Evolutionary conservation across 2,329 filamentous ascomycete species (phyloP).

Genomic region (Hymenoscyphus repandus): DNA sequence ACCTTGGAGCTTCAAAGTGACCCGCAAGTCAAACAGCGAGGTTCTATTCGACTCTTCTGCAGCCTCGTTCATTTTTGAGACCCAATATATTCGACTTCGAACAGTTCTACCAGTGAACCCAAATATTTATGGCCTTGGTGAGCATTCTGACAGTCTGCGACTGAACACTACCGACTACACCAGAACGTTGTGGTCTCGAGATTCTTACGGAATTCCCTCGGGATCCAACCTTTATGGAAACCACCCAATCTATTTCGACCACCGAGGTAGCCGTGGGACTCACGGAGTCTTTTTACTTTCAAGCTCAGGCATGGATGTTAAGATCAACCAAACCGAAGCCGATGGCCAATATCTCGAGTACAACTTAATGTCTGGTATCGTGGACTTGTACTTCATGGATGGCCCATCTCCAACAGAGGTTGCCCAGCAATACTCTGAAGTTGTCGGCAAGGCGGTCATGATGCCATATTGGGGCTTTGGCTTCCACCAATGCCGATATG

Average conservation of each 20-base stretch:
- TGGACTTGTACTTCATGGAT: slow-evolving; percentile 66
- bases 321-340: slow-evolving; percentile 57
- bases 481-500: slow-evolving; percentile 59
- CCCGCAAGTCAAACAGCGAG: slow-evolving; percentile 42
- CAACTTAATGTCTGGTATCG: slow-evolving; percentile 69
- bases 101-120: slow-evolving; percentile 53
- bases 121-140: slow-evolving; percentile 61
- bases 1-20: slow-evolving; percentile 58
- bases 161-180: slow-evolving; percentile 56
- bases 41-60: slow-evolving; percentile 57
- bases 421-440: slow-evolving; percentile 51
- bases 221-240: slow-evolving; percentile 58
- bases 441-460: slow-evolving; percentile 54
- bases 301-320: slow-evolving; percentile 73
- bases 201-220: slow-evolving; percentile 50
- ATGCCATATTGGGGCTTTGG: slow-evolving; percentile 61
- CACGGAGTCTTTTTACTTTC: slow-evolving; percentile 67
- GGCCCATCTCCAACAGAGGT: slow-evolving; percentile 55
- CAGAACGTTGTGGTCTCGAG: slow-evolving; percentile 56
- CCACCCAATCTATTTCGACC: slow-evolving; percentile 61
- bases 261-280: slow-evolving; percentile 46
- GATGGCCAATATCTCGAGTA: slow-evolving; percentile 66
- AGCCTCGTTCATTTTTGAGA: slow-evolving; percentile 54
- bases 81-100: slow-evolving; percentile 58
- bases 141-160: slow-evolving; percentile 55